Evolutionary conservation across 108 stramenopile genomes (phyloP), one percentile per base, ranked within the genome.

Genomic region (Cyclotella sp.): DNA sequence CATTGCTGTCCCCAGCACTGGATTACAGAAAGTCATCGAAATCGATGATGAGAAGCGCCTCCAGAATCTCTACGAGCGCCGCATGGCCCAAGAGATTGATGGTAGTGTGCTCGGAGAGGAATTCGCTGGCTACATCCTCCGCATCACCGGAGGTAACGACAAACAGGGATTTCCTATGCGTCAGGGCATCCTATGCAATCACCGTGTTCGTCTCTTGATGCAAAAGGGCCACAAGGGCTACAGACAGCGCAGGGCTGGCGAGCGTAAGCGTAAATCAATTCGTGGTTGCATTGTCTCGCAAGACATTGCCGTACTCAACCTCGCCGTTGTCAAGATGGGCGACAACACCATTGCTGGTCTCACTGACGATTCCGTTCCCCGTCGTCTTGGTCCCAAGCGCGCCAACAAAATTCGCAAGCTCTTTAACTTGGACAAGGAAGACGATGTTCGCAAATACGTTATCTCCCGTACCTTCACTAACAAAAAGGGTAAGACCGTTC

Each of bases 121-220:
- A 86, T 99, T 97, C 86, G 90, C 95, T 45, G 99, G 98, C 65
- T 99, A 97, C 85, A 85, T 99, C 79, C 88, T 99, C 83, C 97
- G 97, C 73, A 97, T 99, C 82, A 91, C 96, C 40, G 99, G 99
- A 65, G 99, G 99, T 60, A 99, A 98, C 84, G 99, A 99, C 90
- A 99, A 99, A 92, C 98, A 99, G 91, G 99, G 99, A 49, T 99
- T 99, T 91, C 98, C 99, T 84, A 99, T 99, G 99, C 97, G 97
- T 91, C 99, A 99, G 89, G 99, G 99, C 85, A 94, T 99, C 75
- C 89, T 99, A 63, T 91, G 95, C 77, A 93, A 95, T 90, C 93
- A 96, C 81, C 98, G 99, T 76, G 99, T 99, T 29, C 94, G 97
- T 59, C 93, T 99, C 42, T 87, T 99, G 66, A 90, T 97, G 69